Conservation (phyloP, 2,329 filamentous ascomycete genomes). For the Claviceps africana region DNA sequence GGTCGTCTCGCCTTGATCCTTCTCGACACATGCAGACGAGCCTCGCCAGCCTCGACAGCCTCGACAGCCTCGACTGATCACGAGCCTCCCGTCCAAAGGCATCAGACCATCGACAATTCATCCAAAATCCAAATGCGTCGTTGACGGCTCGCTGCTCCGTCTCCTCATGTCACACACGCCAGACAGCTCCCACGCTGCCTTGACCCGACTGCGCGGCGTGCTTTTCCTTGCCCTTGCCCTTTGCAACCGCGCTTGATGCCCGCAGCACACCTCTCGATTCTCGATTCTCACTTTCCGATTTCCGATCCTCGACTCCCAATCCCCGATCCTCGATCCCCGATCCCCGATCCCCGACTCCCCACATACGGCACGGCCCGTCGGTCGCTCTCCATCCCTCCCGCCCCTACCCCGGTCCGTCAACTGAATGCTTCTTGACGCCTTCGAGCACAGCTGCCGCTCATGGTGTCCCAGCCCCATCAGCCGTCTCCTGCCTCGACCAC, state of each 20-base stretch:
- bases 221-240: no score
- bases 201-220: no score
- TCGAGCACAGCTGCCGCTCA: constrained; percentile 20
- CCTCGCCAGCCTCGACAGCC: no score
- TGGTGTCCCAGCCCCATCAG: constrained; percentile 50
- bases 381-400: no score
- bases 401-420: background rate
- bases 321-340: background rate
- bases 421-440: background rate
- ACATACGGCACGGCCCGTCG: background rate
- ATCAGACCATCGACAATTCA: background rate
- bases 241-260: no score
- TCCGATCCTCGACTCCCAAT: no score
- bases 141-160: background rate
- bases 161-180: no score
- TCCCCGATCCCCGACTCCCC: background rate
- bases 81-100: background rate
- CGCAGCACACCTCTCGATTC: background rate
- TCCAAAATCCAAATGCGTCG: background rate
- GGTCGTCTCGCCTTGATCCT: background rate
- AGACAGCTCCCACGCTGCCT: no score
- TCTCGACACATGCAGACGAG: background rate
- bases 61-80: background rate
- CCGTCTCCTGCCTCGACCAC: constrained; percentile 8
- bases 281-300: no score